Percentiles rank a stretch among this genome's conserved stretches.
These are phyloP conservation scores for Myxozyma vanderwaltii DNA, from an alignment of 805 yeast species.

Conservation along the genomic window DNA sequence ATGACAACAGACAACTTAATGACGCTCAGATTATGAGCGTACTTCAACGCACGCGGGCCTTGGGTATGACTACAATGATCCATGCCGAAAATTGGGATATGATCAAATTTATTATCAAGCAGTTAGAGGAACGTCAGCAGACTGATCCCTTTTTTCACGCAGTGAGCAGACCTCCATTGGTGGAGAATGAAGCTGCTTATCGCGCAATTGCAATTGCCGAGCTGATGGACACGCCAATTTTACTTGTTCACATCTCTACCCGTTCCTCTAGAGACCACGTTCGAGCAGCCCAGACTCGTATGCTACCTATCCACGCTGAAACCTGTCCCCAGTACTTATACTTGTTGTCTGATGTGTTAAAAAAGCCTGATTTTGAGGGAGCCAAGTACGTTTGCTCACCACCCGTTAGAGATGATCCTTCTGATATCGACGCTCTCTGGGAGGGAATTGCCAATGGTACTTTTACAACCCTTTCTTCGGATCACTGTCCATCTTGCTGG, in stretches of 20 bases:
- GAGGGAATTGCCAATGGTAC: slow-evolving; percentile 51
- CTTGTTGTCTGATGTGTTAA: slow-evolving; percentile 47
- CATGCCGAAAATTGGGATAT: slow-evolving; percentile 57
- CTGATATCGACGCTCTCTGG: slow-evolving; percentile 52
- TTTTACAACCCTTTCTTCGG: slow-evolving; percentile 50
- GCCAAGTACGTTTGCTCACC: slow-evolving; percentile 57
- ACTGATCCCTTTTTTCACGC: slow-evolving; percentile 52
- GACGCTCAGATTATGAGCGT: slow-evolving; percentile 49
- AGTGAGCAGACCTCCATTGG: slow-evolving; percentile 49
- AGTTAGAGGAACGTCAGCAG: slow-evolving; percentile 45
- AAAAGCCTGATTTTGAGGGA: slow-evolving; percentile 48
- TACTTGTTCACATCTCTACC: slow-evolving; percentile 54
- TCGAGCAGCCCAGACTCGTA: slow-evolving; percentile 47
- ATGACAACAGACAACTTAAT: slow-evolving; percentile 47
- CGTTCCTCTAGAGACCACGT: slow-evolving; percentile 48
- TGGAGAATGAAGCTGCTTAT: slow-evolving; percentile 55
- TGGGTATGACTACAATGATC: slow-evolving; percentile 52
- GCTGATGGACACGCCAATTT: slow-evolving; percentile 50
- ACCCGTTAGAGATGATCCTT: slow-evolving; percentile 48
- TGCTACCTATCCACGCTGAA: slow-evolving; percentile 52
- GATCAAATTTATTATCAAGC: slow-evolving; percentile 47
- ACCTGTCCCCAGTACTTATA: slow-evolving; percentile 56
- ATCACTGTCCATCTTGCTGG: slow-evolving; percentile 52
- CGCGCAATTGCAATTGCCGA: slow-evolving; percentile 51
- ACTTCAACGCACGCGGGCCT: slow-evolving; percentile 46